A percentile compares a stretch with the other conserved stretches of the same genome.
Evolutionary conservation across 179 eudicot species (phyloP).

Genomic region (Beta corolliflora): DNA sequence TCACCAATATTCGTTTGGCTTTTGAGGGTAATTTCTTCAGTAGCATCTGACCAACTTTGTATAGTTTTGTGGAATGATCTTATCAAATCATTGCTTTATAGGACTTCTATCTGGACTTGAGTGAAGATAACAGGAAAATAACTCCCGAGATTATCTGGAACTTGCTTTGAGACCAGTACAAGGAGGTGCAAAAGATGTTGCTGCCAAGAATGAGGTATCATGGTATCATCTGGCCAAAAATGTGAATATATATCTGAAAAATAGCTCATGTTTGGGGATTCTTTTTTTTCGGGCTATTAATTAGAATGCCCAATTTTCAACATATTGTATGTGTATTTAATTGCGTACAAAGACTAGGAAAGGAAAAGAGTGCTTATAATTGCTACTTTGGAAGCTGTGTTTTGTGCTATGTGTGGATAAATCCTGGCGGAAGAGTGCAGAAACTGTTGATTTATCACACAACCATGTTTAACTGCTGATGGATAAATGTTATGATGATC

Average conservation of each 20-base stretch:
- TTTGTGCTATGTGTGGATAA: neutral
- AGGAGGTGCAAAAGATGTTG: conserved; percentile 71
- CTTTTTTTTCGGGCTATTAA: neutral
- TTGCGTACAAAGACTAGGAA: conserved; percentile 1
- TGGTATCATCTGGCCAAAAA: neutral
- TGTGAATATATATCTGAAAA: neutral
- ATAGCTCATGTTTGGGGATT: neutral
- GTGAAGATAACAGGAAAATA: conserved; percentile 82
- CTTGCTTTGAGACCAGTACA: conserved; percentile 86
- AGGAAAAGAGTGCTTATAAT: neutral
- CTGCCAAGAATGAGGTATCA: conserved; percentile 90
- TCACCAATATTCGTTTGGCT: conserved; percentile 98
- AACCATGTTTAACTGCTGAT: conserved; percentile 18
- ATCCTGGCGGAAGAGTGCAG: neutral
- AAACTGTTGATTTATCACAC: neutral
- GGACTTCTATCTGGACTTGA: conserved; percentile 95
- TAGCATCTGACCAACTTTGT: conserved; percentile 4
- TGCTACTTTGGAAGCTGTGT: conserved; percentile 3
- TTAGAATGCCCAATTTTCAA: neutral
- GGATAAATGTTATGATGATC: conserved; percentile 19
- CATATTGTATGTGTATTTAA: neutral
- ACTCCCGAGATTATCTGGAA: conserved; percentile 96
- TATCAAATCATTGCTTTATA: conserved; percentile 31
- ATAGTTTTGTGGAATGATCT: conserved; percentile 5
- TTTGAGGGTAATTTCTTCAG: conserved; percentile 66